Evolutionary conservation across 2,329 filamentous ascomycete genomes (phyloP).

Genomic region (Aspergillus neotritici): DNA sequence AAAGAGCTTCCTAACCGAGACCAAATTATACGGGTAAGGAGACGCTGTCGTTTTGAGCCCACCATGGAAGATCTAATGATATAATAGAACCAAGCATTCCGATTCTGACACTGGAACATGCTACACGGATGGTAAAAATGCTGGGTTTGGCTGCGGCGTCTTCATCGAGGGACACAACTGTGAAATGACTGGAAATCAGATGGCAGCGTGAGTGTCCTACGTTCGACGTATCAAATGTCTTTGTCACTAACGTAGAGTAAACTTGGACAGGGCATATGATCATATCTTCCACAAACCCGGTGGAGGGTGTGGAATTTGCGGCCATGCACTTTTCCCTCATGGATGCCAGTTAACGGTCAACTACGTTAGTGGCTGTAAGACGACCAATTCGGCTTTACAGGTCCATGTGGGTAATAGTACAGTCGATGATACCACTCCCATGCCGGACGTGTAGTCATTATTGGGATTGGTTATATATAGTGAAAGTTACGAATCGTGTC

Average conservation of each 20-base stretch:
- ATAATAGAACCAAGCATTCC: background rate
- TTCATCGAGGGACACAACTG: slow-evolving; percentile 8
- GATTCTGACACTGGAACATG: background rate
- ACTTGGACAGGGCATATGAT: slow-evolving; percentile 10
- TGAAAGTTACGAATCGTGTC: too few species aligned
- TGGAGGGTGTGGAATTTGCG: slow-evolving; percentile 5
- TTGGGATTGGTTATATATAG: too few species aligned
- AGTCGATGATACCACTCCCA: too few species aligned
- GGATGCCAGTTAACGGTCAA: slow-evolving; percentile 6
- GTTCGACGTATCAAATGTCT: too few species aligned
- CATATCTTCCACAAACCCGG: background rate
- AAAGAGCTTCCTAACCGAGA: slow-evolving; percentile 1
- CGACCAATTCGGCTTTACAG: too few species aligned
- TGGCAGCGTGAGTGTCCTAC: slow-evolving; percentile 3
- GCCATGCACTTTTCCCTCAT: slow-evolving; percentile 3
- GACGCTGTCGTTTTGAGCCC: background rate
- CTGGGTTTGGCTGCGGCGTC: slow-evolving; percentile 8
- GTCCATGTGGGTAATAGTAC: too few species aligned
- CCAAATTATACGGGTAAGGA: slow-evolving; percentile 5
- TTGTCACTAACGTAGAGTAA: too few species aligned
- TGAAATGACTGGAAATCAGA: background rate
- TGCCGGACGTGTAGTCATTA: too few species aligned
- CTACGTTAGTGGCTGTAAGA: too few species aligned
- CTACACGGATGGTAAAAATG: slow-evolving; percentile 8
- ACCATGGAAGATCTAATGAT: background rate